Evolutionary conservation across 2,329 filamentous ascomycete species (phyloP).

Genomic region (Colletotrichum simmondsii): DNA sequence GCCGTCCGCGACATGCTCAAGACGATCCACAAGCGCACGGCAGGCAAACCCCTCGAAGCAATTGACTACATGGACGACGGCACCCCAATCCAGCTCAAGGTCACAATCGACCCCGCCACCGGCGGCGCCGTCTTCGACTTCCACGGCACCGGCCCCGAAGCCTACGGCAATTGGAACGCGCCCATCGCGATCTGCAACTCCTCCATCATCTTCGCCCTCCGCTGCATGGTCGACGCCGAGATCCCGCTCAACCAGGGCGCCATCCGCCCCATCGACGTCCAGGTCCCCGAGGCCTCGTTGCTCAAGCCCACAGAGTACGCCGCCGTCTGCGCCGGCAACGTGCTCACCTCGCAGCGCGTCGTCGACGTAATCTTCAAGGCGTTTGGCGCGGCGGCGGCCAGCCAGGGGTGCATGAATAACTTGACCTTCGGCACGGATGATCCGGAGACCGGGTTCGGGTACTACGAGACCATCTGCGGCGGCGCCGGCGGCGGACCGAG

Average conservation of each 20-base stretch:
- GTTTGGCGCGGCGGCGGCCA: slow-evolving; percentile 79
- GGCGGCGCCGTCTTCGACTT: slow-evolving; percentile 77
- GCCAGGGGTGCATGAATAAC: slow-evolving; percentile 84
- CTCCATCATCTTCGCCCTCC: slow-evolving; percentile 46
- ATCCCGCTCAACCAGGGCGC: slow-evolving; percentile 60
- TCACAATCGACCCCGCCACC: slow-evolving; percentile 78
- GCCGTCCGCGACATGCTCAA: slow-evolving; percentile 81
- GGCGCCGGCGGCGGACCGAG: slow-evolving; percentile 78
- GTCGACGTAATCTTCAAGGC: slow-evolving; percentile 79
- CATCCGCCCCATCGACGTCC: slow-evolving; percentile 78
- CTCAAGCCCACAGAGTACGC: slow-evolving; percentile 46
- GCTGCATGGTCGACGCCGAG: slow-evolving; percentile 46
- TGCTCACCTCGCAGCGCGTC: slow-evolving; percentile 48
- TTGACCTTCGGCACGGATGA: slow-evolving; percentile 80
- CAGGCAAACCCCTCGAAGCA: slow-evolving; percentile 77
- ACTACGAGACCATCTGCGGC: slow-evolving; percentile 88
- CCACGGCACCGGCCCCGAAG: slow-evolving; percentile 43
- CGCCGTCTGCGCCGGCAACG: slow-evolving; percentile 46
- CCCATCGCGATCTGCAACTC: slow-evolving; percentile 46
- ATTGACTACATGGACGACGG: slow-evolving; percentile 91
- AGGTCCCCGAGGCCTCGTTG: slow-evolving; percentile 71
- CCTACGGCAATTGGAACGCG: slow-evolving; percentile 44
- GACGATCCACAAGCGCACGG: slow-evolving; percentile 74
- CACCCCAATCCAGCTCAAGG: slow-evolving; percentile 78
- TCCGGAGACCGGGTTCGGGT: slow-evolving; percentile 73